phyloP scores from a whole-genome alignment of 495 filamentous ascomycete species.

The Aspergillus cristatus region DNA sequence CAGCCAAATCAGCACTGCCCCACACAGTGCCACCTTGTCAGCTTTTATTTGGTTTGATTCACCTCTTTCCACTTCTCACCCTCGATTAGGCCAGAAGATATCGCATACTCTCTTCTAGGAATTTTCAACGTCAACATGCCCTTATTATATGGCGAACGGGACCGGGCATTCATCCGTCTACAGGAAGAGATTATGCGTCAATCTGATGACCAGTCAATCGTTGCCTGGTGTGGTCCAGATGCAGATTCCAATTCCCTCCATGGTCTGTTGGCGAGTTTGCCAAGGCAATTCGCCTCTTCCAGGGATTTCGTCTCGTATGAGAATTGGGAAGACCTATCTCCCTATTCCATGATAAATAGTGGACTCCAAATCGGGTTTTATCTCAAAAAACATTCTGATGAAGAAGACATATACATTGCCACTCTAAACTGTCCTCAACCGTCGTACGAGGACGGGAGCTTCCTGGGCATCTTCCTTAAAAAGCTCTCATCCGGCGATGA shows the following conservation, averaged over 20 bases:
- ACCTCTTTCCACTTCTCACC: neutral
- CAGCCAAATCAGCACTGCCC: neutral
- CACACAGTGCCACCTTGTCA: neutral
- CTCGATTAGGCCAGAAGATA: conserved; percentile 8
- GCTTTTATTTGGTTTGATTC: neutral
- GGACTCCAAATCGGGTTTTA: neutral
- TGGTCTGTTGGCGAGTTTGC: neutral
- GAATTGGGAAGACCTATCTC: neutral
- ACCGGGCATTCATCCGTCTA: conserved; percentile 14
- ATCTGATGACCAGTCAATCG: conserved; percentile 15
- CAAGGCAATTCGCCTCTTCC: neutral
- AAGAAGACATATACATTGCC: neutral
- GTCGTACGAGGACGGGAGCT: neutral
- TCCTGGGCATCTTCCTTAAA: neutral
- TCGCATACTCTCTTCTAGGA: conserved; percentile 17
- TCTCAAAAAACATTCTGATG: neutral
- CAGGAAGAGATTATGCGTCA: conserved; percentile 20
- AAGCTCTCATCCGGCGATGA: neutral
- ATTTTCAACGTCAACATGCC: conserved; percentile 23
- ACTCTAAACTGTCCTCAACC: neutral
- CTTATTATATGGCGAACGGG: conserved; percentile 19
- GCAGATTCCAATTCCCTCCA: neutral
- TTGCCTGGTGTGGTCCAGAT: conserved; percentile 9
- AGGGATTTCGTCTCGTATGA: neutral
- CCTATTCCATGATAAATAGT: neutral